These are phyloP conservation scores for Rubus parviflorus DNA, from an alignment of 306 rosid species.

Conservation along the genomic window DNA sequence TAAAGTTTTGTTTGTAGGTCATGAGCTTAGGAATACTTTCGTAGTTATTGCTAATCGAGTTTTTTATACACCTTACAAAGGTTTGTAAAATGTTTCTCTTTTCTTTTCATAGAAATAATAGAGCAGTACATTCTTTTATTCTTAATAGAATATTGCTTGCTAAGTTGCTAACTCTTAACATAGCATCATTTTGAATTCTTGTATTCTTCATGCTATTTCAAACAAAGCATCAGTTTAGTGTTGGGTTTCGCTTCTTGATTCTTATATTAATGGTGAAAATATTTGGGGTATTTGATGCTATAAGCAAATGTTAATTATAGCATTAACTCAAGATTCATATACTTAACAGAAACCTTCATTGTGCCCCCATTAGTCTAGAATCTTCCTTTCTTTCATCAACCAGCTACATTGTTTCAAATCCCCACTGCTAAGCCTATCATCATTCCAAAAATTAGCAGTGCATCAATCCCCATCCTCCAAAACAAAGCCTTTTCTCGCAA, in stretches of 20 bases:
- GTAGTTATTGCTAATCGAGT: conserved; percentile 21
- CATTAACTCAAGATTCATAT: no score
- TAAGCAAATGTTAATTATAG: not conserved
- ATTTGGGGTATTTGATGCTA: not conserved
- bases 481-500: no score
- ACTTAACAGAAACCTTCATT: no score
- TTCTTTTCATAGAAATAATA: conserved; percentile 30
- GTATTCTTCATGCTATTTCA: not conserved
- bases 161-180: conserved; percentile 5
- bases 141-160: conserved; percentile 20
- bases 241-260: not conserved
- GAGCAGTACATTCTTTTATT: conserved; percentile 47
- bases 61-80: conserved; percentile 14
- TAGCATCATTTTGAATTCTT: not conserved
- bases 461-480: no score
- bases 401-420: no score
- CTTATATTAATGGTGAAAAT: not conserved
- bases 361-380: no score
- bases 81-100: conserved; percentile 34
- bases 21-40: conserved; percentile 22
- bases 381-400: no score
- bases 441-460: no score
- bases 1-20: conserved; percentile 52
- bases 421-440: no score
- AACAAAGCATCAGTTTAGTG: not conserved